Base-by-base conservation (phyloP, 768 basidiomycete species). In the Lepiota brunneoincarnata region DNA sequence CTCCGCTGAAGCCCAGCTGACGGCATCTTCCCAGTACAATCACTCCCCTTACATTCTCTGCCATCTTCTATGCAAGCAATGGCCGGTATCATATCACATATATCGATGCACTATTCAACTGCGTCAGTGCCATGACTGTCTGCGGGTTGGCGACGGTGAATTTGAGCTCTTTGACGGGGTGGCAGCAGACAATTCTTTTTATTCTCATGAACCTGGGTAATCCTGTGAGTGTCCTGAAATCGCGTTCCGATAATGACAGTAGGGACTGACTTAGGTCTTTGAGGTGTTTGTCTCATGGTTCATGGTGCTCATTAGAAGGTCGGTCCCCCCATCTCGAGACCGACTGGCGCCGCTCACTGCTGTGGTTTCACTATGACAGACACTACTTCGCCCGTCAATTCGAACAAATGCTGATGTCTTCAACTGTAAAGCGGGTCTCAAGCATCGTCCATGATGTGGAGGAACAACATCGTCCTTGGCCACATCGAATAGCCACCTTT, bases 11-110 rank as follows among this genome's bases (percentile, higher is more conserved):
- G 23, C 46, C 53, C 41, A 17, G 37, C 44, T 57, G 26, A 62
- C 39, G 31, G 45, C 41, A 45, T 52, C 24, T 49, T 55, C n/a
- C n/a, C 63, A 91, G 89, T 61, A 86, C 82, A 5, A 79, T 91
- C 64, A 83, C 83, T 0, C 94, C 95, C 2, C 75, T 97, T 59
- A 72, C 94, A 50, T 81, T 83, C 58, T 89, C 91, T 17, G 83
- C 71, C 35, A 84, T 98, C 49, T 82, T 97, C 63, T 97, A 90
- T 63, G 91, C 84, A 21, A 81, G 80, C 69, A 93, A 93, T 75
- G 92, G 89, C 39, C 69, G 72, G 43, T 81, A 80, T 61, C 83
- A 79, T 41, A 79, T 93, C 35, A 62, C 80, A 17, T 94, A 89
- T 67, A 75, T 91, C 65, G 92, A 94, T 64, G 78, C 83, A 4